Evolutionary conservation across 164 flowering plant genomes (phyloP), one percentile per base, ranked within the genome.

Genomic region (Warburgia ugandensis): DNA sequence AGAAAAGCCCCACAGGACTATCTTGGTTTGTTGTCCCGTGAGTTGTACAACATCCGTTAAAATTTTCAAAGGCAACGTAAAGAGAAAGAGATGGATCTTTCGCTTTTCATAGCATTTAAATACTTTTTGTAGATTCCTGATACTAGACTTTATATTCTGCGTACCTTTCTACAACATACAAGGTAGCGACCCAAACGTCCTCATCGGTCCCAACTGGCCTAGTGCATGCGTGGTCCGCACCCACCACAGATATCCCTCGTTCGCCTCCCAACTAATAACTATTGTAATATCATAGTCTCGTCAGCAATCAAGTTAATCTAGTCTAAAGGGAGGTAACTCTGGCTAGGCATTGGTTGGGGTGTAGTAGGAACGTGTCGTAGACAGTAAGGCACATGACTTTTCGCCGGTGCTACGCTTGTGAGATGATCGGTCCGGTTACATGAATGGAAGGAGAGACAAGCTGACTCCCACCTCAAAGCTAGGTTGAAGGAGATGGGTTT

Each of bases 61-160:
- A 37, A 11, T 37, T 37, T 37, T 11, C 4, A 10, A 20, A 37
- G 8, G 8, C 14, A 20, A 37, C 17, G 17, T 14, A 20, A 20
- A 37, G 14, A 37, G 17, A 37, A 16, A 37, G 14, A 3, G 14
- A 4, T 37, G 14, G 14, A 37, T 20, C 41, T 37, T 37, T 36
- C 17, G 4, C n/a, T 37, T 37, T 14, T 20, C 5, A 37, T 37
- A 37, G 14, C 9, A 37, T 14, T 37, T 14, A 37, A 14, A 37
- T 37, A 37, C 41, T 37, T 37, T 37, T 37, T 16, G 41, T 37
- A 37, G 41, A 37, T 37, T 37, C 41, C 41, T 37, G 5, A 37
- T 37, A 37, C 41, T 37, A 37, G 17, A 37, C 14, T 16, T 14
- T 20, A 37, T 2, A 13, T 36, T 36, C 39, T 36, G 39, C n/a